Percentiles rank a stretch among this genome's conserved stretches.
Conservation (phyloP, 352 stramenopile genomes). For the Chrysophaeum taylorii region DNA sequence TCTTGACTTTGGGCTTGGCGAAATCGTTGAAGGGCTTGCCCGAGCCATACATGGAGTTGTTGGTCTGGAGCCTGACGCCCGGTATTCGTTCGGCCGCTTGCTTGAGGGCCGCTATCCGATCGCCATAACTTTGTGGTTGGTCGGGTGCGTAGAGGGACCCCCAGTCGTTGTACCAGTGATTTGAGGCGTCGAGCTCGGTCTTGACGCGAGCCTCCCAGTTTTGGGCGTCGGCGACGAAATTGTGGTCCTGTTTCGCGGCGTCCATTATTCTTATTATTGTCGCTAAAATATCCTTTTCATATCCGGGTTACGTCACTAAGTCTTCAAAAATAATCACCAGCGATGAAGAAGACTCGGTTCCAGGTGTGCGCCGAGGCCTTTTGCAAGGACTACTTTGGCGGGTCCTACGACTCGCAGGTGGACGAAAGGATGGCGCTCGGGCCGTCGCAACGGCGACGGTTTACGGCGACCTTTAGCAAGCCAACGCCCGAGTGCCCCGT, state of each 20-base stretch:
- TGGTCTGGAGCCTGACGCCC: neutral
- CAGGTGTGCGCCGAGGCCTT: neutral
- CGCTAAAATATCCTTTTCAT: no score
- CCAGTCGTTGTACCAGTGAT: constrained; percentile 7
- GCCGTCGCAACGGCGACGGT: neutral
- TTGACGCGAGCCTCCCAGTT: constrained; percentile 8
- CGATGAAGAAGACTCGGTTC: neutral
- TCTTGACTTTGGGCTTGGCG: neutral
- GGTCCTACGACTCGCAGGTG: neutral
- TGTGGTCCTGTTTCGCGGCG: no score
- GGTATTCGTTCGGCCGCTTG: neutral
- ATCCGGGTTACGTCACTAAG: no score
- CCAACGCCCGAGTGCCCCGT: neutral
- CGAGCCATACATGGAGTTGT: constrained; percentile 1
- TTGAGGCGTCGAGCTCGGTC: neutral
- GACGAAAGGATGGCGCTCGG: neutral
- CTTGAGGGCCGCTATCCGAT: neutral
- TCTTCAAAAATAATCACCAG: no score
- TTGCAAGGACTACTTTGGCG: neutral
- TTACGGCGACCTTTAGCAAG: neutral
- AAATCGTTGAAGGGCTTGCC: neutral
- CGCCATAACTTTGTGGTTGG: neutral
- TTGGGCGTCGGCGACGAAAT: neutral
- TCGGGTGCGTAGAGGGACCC: neutral
- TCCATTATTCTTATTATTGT: no score